phyloP scores from a whole-genome alignment of 768 basidiomycete genomes.

The Dentipellis sp. region DNA sequence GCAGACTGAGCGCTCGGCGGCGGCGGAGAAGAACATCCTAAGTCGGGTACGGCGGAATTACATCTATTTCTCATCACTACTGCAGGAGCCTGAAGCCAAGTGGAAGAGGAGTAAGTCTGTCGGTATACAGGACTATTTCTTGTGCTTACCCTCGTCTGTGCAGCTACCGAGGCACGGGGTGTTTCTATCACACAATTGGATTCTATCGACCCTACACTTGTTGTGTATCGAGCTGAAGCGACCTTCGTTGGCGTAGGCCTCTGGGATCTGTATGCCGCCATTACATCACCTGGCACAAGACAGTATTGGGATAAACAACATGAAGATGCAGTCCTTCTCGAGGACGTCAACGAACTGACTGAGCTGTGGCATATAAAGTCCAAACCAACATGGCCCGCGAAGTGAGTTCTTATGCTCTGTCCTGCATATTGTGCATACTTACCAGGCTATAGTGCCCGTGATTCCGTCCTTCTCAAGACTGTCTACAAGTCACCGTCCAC shows the following conservation, averaged over 20 bases:
- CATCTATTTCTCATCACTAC: conserved; percentile 93
- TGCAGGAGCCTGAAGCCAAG: conserved; percentile 97
- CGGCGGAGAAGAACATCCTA: conserved; percentile 75
- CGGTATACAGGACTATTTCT: background rate
- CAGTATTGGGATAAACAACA: conserved; percentile 84
- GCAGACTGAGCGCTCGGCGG: conserved; percentile 39
- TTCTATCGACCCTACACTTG: conserved; percentile 92
- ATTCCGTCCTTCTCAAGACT: conserved; percentile 85
- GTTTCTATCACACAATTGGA: conserved; percentile 94
- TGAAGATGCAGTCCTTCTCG: conserved; percentile 77
- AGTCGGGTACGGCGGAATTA: conserved; percentile 87
- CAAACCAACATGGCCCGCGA: conserved; percentile 88
- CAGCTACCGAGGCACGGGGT: conserved; percentile 78
- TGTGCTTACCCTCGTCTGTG: conserved; percentile 4
- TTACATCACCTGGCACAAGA: conserved; percentile 79
- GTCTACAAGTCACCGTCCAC: conserved; percentile 95
- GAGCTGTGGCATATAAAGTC: conserved; percentile 92
- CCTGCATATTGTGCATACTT: conserved; percentile 9
- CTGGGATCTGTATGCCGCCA: conserved; percentile 88
- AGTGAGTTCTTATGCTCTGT: conserved; percentile 40
- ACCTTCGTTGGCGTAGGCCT: conserved; percentile 93
- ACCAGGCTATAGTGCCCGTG: conserved; percentile 56
- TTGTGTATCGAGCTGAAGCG: conserved; percentile 94
- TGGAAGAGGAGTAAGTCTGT: conserved; percentile 74
- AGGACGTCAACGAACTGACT: conserved; percentile 85